A percentile compares a stretch with the other conserved stretches of the same genome.
Evolutionary conservation across 129 eudicot species (phyloP).

Genomic region (Flaveria sonorensis): DNA sequence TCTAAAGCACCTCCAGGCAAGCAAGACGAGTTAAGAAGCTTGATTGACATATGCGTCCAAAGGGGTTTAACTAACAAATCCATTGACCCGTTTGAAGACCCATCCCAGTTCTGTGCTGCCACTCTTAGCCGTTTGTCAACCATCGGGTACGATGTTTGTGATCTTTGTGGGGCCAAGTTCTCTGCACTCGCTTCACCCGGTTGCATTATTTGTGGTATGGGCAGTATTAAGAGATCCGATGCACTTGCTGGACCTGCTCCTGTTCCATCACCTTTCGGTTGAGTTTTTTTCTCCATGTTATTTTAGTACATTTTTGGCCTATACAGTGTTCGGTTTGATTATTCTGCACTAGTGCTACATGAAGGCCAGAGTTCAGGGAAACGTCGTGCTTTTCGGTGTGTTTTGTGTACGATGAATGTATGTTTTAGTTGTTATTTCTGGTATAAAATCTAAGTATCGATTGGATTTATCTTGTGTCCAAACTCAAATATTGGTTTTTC

Average conservation of each 20-base stretch:
- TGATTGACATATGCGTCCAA: conserved; percentile 83
- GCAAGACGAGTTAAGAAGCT: conserved; percentile 92
- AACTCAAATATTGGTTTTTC: conserved; percentile 8
- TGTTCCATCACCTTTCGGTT: conserved; percentile 94
- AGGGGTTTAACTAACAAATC: conserved; percentile 93
- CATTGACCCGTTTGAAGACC: conserved; percentile 94
- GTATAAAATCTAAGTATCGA: conserved; percentile 22
- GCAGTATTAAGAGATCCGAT: conserved; percentile 95
- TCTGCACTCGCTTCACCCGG: conserved; percentile 93
- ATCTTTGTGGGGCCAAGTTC: conserved; percentile 97
- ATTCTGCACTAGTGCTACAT: not conserved
- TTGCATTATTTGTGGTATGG: conserved; percentile 99
- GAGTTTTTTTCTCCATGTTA: conserved; percentile 32
- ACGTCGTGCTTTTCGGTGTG: not conserved
- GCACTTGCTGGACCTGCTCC: conserved; percentile 85
- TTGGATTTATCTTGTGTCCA: conserved; percentile 19
- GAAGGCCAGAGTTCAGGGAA: conserved; percentile 22
- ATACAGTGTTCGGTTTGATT: not conserved
- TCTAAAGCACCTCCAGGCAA: conserved; percentile 97
- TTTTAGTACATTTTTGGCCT: conserved; percentile 18
- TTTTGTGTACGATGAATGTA: conserved; percentile 31
- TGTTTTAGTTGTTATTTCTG: conserved; percentile 28
- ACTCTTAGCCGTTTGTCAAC: conserved; percentile 96
- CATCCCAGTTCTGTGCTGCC: conserved; percentile 97
- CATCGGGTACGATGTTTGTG: conserved; percentile 93